These are phyloP conservation scores for Esteya vermicola DNA, from an alignment of 2,329 filamentous ascomycete genomes.

Conservation along the genomic window DNA sequence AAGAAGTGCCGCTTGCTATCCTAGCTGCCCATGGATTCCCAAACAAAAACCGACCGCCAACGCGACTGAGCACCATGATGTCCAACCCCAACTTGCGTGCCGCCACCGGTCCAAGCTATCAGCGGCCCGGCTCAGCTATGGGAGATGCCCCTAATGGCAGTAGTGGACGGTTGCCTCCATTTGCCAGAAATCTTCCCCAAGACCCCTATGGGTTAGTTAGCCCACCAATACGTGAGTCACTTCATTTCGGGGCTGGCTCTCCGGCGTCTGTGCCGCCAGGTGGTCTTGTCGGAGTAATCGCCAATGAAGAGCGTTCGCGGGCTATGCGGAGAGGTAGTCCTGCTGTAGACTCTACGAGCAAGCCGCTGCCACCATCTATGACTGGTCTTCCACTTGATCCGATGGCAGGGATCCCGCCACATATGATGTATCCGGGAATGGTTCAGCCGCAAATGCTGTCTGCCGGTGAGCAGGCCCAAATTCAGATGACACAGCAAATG, in stretches of 20 bases:
- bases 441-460: slow-evolving; percentile 25
- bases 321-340: slow-evolving; percentile 69
- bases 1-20: slow-evolving; percentile 77
- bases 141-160: slow-evolving; percentile 28
- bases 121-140: slow-evolving; percentile 40
- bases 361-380: slow-evolving; percentile 16
- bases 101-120: slow-evolving; percentile 27
- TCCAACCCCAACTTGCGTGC: slow-evolving; percentile 61
- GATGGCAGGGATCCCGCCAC: slow-evolving; percentile 30
- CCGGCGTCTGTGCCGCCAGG: slow-evolving; percentile 45
- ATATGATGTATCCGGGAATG: slow-evolving; percentile 33
- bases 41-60: slow-evolving; percentile 60
- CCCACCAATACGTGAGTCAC: slow-evolving; percentile 56
- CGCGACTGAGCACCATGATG: slow-evolving; percentile 45
- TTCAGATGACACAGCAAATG: slow-evolving; percentile 75
- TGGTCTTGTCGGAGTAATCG: slow-evolving; percentile 78
- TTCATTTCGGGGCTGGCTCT: slow-evolving; percentile 51
- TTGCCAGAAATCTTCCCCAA: slow-evolving; percentile 67
- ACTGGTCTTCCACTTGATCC: slow-evolving; percentile 30
- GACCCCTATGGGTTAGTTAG: slow-evolving; percentile 76
- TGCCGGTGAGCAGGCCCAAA: slow-evolving; percentile 56
- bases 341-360: slow-evolving; percentile 38
- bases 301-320: slow-evolving; percentile 65
- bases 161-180: slow-evolving; percentile 51
- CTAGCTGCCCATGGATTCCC: slow-evolving; percentile 83